Evolutionary conservation across 2,329 filamentous ascomycete species (phyloP), one percentile per base, ranked within the genome.

Genomic region (Fusarium graminum): DNA sequence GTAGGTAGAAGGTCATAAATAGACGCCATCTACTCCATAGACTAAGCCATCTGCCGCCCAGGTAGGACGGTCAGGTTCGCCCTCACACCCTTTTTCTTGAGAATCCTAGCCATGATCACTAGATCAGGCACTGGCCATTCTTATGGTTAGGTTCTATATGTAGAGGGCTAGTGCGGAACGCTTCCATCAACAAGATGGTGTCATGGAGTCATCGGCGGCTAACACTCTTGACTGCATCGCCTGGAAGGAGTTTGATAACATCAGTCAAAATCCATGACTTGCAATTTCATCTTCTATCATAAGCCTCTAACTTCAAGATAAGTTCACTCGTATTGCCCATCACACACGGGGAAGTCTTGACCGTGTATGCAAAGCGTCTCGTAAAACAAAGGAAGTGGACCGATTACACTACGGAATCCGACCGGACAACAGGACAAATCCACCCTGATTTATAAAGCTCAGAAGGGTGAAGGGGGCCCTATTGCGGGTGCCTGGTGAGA

Each of bases 41-140:
- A 32, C 44, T 49, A 54, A 67, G 63, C 63, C 58, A 34, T 38
- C 45, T 59, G 47, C 22, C 38, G 43, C 17, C 25, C n/a, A 42
- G 52, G 63, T 63, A 67, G 52, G 47, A 67, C 63, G 52, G 47
- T 40, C n/a, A 52, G 50, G 26, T n/a, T 38, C 40, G 39, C 43
- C 50, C 56, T 62, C 62, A 52, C 41, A 38, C 12, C 40, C 39
- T 28, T 22, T 32, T 43, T 7, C 59, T 38, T 40, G 39, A 11
- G 19, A 9, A 41, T 6, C 30, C 3, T 7, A 14, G 38, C 16
- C 14, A 63, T 40, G 50, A 57, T 28, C 51, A 38, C 12, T 50
- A 36, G n/a, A 38, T 14, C 25, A 36, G 11, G 17, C 34, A 29
- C 30, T 17, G 25, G 17, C 47, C 53, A 59, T n/a, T 46, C 22